Evolutionary conservation across 129 eudicot species (phyloP), one percentile per base, ranked within the genome.

Genomic region (Logfia minima): DNA sequence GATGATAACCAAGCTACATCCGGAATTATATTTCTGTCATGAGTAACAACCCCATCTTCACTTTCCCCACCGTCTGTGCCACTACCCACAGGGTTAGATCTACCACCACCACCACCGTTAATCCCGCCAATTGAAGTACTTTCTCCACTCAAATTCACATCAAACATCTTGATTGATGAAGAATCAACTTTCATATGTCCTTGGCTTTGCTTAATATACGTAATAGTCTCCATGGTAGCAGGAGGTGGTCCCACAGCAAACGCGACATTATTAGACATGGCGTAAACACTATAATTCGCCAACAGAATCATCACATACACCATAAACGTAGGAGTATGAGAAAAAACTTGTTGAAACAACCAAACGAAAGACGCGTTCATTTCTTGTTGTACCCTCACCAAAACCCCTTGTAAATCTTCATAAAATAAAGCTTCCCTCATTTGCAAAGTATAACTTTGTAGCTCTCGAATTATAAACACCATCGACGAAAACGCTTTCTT

Each of bases 341-440:
- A 89, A 60, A 95, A 95, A 1, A 95, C 97, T 76, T 91, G 97
- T 68, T 95, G 97, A 63, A 95, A 95, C 60, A 95, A 62, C 99
- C 99, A 95, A n/a, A 95, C 99, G 24, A 95, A 95, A 13, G 99
- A 95, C 0, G 96, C 96, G 52, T 92, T 87, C 96, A 95, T 89
- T 68, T 95, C 99, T 32, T 76, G 78, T 71, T 91, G 94, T 19
- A 95, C 99, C 52, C 91, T 82, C 21, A 75, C 93, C 63, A 91
- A 78, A 77, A 95, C 90, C 75, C 81, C 99, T 55, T 86, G 90
- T 31, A 95, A 74, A 83, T 95, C 99, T 76, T 92, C 96, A 23
- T 85, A 95, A 51, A 83, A 88, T 77, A 92, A 58, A 21, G 85
- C 60, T 75, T 91, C 89, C 59, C 99, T 85, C 99, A 92, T 91